Evolutionary conservation across 495 filamentous ascomycete genomes (phyloP).

Genomic region (Aspergillus coremiiformis): DNA sequence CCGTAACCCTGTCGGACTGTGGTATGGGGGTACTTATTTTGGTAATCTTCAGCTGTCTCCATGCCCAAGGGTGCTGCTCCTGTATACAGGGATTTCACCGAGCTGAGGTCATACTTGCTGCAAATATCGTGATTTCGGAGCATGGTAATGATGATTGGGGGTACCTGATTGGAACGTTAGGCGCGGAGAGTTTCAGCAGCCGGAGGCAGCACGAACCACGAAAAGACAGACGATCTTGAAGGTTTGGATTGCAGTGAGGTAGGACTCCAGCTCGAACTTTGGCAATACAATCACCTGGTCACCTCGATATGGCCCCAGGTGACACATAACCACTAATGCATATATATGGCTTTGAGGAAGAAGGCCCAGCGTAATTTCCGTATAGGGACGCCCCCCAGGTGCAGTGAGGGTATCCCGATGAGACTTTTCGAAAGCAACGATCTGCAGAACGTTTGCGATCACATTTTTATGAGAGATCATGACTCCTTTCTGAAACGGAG

Average conservation of each 20-base stretch:
- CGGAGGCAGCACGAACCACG: slow-evolving; percentile 42
- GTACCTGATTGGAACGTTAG: slow-evolving; percentile 46
- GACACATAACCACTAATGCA: slow-evolving; percentile 67
- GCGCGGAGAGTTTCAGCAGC: background rate
- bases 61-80: slow-evolving; percentile 78
- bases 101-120: slow-evolving; percentile 67
- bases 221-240: slow-evolving; percentile 65
- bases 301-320: slow-evolving; percentile 62
- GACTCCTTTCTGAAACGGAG: slow-evolving; percentile 67
- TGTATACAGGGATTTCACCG: slow-evolving; percentile 59
- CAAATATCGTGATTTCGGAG: slow-evolving; percentile 55
- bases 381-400: slow-evolving; percentile 31
- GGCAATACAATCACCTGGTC: slow-evolving; percentile 76
- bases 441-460: slow-evolving; percentile 73
- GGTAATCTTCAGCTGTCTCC: slow-evolving; percentile 65
- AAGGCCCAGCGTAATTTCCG: slow-evolving; percentile 62
- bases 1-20: slow-evolving; percentile 74
- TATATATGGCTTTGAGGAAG: slow-evolving; percentile 87
- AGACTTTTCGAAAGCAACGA: slow-evolving; percentile 47
- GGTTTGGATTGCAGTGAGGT: slow-evolving; percentile 59
- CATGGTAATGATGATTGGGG: slow-evolving; percentile 81
- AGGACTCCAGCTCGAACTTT: slow-evolving; percentile 67
- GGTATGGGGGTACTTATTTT: slow-evolving; percentile 57
- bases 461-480: slow-evolving; percentile 89
- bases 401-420: slow-evolving; percentile 33